Evolutionary conservation across 1,284 basidiomycete genomes (phyloP), one percentile per base, ranked within the genome.

Genomic region (Ceratobasidium sp.): DNA sequence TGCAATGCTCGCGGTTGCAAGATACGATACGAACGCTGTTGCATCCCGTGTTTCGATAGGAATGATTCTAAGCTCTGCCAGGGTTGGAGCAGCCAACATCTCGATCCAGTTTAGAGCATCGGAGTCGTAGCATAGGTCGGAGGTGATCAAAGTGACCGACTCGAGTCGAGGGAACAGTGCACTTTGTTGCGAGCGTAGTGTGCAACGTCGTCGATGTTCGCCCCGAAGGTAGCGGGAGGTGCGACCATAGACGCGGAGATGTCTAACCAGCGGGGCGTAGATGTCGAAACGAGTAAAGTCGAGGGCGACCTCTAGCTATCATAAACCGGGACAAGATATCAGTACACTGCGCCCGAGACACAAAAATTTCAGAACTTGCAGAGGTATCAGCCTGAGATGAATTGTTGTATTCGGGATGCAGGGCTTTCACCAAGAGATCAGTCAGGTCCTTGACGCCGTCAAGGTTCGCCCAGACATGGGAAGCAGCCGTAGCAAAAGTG

Each of bases 251-350:
- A 67, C 64, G 13, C 30, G 38, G 9, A 67, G 35, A 13, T 67
- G 49, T 21, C 38, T 67, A 16, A 67, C 50, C 43, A 67, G 55
- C 13, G 64, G 52, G 6, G 64, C 64, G 55, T 67, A 67, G 26
- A 67, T 44, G 21, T 55, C 38, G 50, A 67, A 67, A 21, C 64
- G 64, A 6, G 59, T 46, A 47, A 62, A 47, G 23, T 47, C 44
- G 26, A 62, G 26, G 3, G 13, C 18, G 14, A 30, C 16, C 13
- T 32, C 26, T 18, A 11, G 28, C 59, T 62, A 50, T 50, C 7
- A 50, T n/a, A n/a, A n/a, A n/a, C n/a, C n/a, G n/a, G n/a, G n/a
- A n/a, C n/a, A n/a, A n/a, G n/a, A n/a, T n/a, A n/a, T n/a, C n/a
- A n/a, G n/a, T n/a, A n/a, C n/a, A n/a, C n/a, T n/a, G n/a, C n/a